These are phyloP conservation scores for Glaciozyma martinii DNA, from an alignment of 768 basidiomycete species.

Conservation along the genomic window DNA sequence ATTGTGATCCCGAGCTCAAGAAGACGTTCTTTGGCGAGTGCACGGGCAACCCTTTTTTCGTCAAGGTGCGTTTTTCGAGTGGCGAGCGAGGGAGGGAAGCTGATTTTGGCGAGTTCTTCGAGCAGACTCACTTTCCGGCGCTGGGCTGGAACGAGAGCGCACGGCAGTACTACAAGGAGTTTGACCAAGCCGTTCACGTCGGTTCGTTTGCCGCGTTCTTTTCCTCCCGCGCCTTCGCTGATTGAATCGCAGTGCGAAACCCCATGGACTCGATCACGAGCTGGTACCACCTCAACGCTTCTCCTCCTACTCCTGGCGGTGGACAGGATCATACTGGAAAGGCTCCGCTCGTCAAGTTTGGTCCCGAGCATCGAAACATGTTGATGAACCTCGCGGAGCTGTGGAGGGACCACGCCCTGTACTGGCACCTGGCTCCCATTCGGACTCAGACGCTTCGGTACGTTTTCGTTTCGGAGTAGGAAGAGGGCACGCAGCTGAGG, in stretches of 20 bases:
- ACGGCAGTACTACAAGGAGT: conserved; percentile 1
- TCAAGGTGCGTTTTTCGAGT: conserved; percentile 3
- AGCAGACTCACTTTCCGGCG: conserved; percentile 16
- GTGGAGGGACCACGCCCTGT: background rate
- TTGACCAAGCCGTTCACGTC: conserved; percentile 15
- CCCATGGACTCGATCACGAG: conserved; percentile 19
- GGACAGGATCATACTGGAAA: conserved; percentile 14
- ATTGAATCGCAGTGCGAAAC: conserved; percentile 10
- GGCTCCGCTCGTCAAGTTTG: background rate
- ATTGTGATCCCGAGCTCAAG: conserved; percentile 11
- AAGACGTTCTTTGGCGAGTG: conserved; percentile 21
- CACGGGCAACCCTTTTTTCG: conserved; percentile 3
- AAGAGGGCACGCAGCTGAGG: no score
- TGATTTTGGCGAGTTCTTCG: background rate
- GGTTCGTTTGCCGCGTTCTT: background rate
- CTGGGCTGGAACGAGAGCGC: background rate
- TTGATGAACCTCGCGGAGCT: background rate
- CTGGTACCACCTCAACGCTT: conserved; percentile 14
- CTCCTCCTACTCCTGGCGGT: conserved; percentile 4
- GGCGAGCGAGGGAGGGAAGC: background rate
- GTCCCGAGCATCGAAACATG: background rate
- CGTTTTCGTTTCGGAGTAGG: no score
- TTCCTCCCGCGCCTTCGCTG: background rate
- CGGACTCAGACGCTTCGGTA: background rate
- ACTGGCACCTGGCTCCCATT: background rate